Evolutionary conservation across 2,329 filamentous ascomycete species (phyloP).

Genomic region (Penicillium polonicum): DNA sequence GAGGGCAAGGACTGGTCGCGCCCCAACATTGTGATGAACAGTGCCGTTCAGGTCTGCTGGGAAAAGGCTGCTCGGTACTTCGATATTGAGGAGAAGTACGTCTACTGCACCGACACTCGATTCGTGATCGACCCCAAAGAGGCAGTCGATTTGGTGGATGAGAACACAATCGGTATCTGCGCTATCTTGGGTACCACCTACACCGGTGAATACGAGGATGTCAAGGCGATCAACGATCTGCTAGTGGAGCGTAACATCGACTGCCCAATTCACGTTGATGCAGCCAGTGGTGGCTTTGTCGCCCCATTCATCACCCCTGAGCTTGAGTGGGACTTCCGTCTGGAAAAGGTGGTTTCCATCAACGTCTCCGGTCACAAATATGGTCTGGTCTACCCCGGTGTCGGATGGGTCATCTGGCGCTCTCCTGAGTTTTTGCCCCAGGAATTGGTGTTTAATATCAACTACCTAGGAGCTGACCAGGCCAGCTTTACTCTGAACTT

Average conservation of each 20-base stretch:
- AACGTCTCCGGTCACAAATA: slow-evolving; percentile 94
- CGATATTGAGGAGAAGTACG: slow-evolving; percentile 85
- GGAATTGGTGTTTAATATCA: slow-evolving; percentile 98
- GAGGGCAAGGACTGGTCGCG: slow-evolving; percentile 76
- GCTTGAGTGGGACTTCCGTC: slow-evolving; percentile 87
- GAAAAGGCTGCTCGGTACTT: slow-evolving; percentile 89
- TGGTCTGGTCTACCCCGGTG: slow-evolving; percentile 78
- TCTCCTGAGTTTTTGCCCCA: slow-evolving; percentile 78
- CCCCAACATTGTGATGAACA: slow-evolving; percentile 94
- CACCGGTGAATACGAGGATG: slow-evolving; percentile 93
- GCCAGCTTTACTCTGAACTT: slow-evolving; percentile 97
- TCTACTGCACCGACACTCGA: slow-evolving; percentile 61
- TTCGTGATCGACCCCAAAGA: slow-evolving; percentile 65
- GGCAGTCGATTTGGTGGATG: slow-evolving; percentile 61
- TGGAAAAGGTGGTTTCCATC: slow-evolving; percentile 86
- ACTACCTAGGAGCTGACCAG: slow-evolving; percentile 94
- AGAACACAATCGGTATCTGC: slow-evolving; percentile 86
- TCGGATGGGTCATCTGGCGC: slow-evolving; percentile 93
- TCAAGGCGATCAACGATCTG: slow-evolving; percentile 87
- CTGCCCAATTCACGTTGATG: slow-evolving; percentile 88
- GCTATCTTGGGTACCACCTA: slow-evolving; percentile 90
- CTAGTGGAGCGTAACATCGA: slow-evolving; percentile 72
- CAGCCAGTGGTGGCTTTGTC: slow-evolving; percentile 88
- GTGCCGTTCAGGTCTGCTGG: slow-evolving; percentile 95
- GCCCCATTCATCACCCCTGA: slow-evolving; percentile 84